Evolutionary conservation across 2,329 filamentous ascomycete genomes (phyloP), one percentile per base, ranked within the genome.

Genomic region (Talaromyces funiculosus): DNA sequence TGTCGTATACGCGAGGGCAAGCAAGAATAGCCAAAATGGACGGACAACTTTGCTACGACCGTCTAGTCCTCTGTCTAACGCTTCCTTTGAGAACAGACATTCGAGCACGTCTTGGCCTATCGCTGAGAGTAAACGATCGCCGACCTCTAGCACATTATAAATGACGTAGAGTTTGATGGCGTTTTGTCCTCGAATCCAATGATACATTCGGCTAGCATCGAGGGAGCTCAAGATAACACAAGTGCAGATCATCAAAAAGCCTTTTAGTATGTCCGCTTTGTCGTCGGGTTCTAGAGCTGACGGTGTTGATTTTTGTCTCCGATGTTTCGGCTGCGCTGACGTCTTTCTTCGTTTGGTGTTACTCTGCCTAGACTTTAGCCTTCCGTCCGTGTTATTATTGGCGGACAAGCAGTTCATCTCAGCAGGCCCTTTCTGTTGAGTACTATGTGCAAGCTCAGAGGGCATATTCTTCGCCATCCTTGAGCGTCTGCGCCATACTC

Each of bases 151-250:
- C 35, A 97, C 90, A 70, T 99, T 99, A 80, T 96, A 99, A 59
- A 99, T 97, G 62, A 99, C 94, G 73, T 99, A 99, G 10, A 99
- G 83, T 72, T 99, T 99, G 77, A 99, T 97, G 7, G 93, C 92
- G 1, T 92, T 93, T 74, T 99, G 94, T 0, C 92, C 94, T 51
- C 93, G 88, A 67, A 99, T 96, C 68, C 92, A 92, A 73, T 99
- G 94, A 71, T 99, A 99, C 90, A 97, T 97, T 56, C 92, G 86
- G 71, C 92, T 97, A 5, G 94, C 94, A 72, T 99, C 95, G 49
- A 99, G 88, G 24, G 85, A 87, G 86, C 96, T 93, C 55, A 99
- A 80, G 14, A 93, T 86, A 56, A 89, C 80, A 67, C 90, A 96
- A 70, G 91, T 97, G 68, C 85, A 86, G 53, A 97, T 84, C 63